Base-by-base conservation (phyloP, 768 basidiomycete genomes). In the Leccinum barrowsii region DNA sequence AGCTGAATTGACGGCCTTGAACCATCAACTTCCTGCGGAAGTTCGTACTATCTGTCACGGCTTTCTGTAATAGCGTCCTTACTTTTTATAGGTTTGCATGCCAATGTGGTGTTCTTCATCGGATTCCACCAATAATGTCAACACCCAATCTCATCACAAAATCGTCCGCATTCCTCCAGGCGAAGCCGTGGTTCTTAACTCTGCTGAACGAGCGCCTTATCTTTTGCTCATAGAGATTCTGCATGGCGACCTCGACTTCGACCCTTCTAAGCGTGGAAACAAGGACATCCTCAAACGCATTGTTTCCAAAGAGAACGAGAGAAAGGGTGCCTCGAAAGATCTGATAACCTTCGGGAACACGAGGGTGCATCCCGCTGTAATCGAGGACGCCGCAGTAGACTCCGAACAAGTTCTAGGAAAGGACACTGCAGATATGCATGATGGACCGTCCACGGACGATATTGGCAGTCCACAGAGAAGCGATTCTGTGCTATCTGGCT, bases 101-200 rank as follows among this genome's bases (percentile, higher is more conserved):
- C 90, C 89, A 42, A 82, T 92, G 82, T 92, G 91, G 90, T 92
- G 90, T 67, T 71, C 81, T 11, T 87, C 90, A 7, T 86, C 92
- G 13, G 88, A 90, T 69, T 64, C 73, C 21, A 71, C 74, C 13
- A 67, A 67, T 8, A n/a, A 50, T 49, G 30, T 73, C 78, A 50
- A 52, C 42, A 77, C 81, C 6, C 78, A 84, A 66, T 85, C 90
- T 5, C 96, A 98, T 70, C 94, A 98, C 70, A 88, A 93, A 46
- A 92, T 99, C 53, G 94, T 98, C 52, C 87, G 97, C 62, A 96
- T 99, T 67, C 95, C 96, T 11, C 96, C 97, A 3, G 93, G 95
- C 13, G 97, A 99, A 77, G 90, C 92, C 57, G 97, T 98, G 48
- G 97, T 98, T 10, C 82, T 99, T 26, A 99, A 99, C 70, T 98